Evolutionary conservation across 306 rosid genomes (phyloP), one percentile per base, ranked within the genome.

Genomic region (Quercus rubra): DNA sequence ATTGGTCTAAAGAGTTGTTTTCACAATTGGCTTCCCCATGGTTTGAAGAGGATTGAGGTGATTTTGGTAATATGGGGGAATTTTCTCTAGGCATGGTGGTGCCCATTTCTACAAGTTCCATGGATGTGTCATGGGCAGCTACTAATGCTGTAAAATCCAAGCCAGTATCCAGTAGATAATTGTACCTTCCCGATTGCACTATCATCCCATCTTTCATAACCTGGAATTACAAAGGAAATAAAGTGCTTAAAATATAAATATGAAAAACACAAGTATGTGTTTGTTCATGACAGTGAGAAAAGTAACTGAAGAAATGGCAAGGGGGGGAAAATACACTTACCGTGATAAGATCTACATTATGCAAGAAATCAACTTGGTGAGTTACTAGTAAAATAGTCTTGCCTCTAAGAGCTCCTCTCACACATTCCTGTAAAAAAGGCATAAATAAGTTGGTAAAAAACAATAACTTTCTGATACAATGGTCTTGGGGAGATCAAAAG

Each of bases 341-440:
- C 78, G 89, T 5, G 72, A 95, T 95, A 72, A 86, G 92, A 82
- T 95, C 96, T 74, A 90, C 93, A 83, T 95, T 95, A 33, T 93
- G 98, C 80, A 95, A 82, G 88, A 95, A 95, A 80, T 95, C 99
- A n/a, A 95, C 98, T 93, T 95, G 99, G 76, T 95, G 99, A 33
- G 99, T 95, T 9, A 95, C 99, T 21, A 95, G 93, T 81, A 92
- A 67, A 77, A 95, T 5, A 6, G 98, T 95, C 91, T 91, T 95
- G 78, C 87, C 88, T 82, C 85, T 95, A 61, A 95, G 90, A 30
- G 73, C 86, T 62, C 98, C 98, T 79, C 92, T 93, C 75, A 90
- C 99, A 33, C 99, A 95, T 85, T 95, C 98, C 99, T 95, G 87
- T 9, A 55, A 75, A 83, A 83, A 67, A 43, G 46, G 51, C 27